Base-by-base conservation (phyloP, 352 stramenopile species). In the Pythium sukuiense region DNA sequence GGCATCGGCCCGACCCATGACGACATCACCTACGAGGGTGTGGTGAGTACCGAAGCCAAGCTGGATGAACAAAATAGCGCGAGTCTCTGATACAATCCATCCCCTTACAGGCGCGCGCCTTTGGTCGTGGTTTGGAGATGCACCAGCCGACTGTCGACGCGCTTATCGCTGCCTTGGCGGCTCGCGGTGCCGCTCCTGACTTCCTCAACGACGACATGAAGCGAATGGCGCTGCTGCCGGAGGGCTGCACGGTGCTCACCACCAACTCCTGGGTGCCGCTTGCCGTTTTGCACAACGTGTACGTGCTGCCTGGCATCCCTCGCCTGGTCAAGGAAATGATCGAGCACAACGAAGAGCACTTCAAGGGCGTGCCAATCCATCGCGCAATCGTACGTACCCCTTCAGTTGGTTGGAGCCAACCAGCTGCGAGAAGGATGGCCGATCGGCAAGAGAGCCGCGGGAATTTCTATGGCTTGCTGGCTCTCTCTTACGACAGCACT, bases 11-110 rank as follows among this genome's bases (percentile, higher is more conserved):
- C 85, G 6, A 96, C 87, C 13, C 87, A 96, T 49, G 87, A 96
- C 69, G 87, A 96, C 65, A 93, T 96, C 69, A 96, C 87, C 87
- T 96, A 96, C 61, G 81, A 93, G 57, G 85, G 81, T 60, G 81
- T 93, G 69, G 85, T 90, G 63, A 48, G 69, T 64, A 33, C 2
- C 8, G 8, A 12, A 2, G 16, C n/a, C 35, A 11, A 1, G 6
- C 5, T 53, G 1, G 14, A 53, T 53, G 11, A 2, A 6, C 1
- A 4, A n/a, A 18, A 13, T 27, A 26, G 18, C 16, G n/a, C 13
- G 0, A 6, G 18, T 7, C 8, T 50, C n/a, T 50, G 43, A 50
- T 18, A 18, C 43, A 18, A 27, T 27, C 4, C 27, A 18, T 27
- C 27, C 43, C 3, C n/a, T 3, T 55, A 48, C 6, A 92, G 83